Evolutionary conservation across 208 protist species (phyloP).

Genomic region (Acanthamoeba divionensis): DNA sequence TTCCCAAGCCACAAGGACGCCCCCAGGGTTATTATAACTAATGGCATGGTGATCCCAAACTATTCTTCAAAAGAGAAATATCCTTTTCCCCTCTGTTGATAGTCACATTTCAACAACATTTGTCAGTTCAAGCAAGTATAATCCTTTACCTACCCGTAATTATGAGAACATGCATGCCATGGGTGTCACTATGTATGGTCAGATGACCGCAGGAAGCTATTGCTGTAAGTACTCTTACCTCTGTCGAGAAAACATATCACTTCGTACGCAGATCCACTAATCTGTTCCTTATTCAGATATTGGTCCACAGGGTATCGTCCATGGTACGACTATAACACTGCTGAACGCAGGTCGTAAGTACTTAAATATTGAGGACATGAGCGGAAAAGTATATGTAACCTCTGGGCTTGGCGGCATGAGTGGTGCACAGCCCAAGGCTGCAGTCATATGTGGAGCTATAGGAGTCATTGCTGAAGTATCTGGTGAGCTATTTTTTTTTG

Average conservation of each 20-base stretch:
- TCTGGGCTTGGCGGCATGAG: conserved; percentile 86
- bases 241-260: not conserved
- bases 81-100: not conserved
- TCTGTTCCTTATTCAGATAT: conserved; percentile 75
- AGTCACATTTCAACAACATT: not conserved
- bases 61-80: conserved; percentile 82
- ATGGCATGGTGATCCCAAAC: conserved; percentile 90
- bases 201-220: conserved; percentile 88
- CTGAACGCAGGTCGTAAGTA: conserved; percentile 88
- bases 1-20: conserved; percentile 79
- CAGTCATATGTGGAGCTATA: conserved; percentile 82
- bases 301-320: conserved; percentile 88
- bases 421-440: conserved; percentile 86
- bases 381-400: conserved; percentile 69
- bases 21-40: conserved; percentile 85
- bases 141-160: not conserved
- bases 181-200: conserved; percentile 85
- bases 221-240: conserved; percentile 60
- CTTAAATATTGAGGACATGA: conserved; percentile 63
- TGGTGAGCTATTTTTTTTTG: not conserved
- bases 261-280: not conserved
- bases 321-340: conserved; percentile 87
- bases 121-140: not conserved
- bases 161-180: conserved; percentile 78
- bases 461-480: conserved; percentile 84